A percentile compares a stretch with the other conserved stretches of the same genome.
Evolutionary conservation across 441 rosid genomes (phyloP).

Genomic region (Croton setiger): DNA sequence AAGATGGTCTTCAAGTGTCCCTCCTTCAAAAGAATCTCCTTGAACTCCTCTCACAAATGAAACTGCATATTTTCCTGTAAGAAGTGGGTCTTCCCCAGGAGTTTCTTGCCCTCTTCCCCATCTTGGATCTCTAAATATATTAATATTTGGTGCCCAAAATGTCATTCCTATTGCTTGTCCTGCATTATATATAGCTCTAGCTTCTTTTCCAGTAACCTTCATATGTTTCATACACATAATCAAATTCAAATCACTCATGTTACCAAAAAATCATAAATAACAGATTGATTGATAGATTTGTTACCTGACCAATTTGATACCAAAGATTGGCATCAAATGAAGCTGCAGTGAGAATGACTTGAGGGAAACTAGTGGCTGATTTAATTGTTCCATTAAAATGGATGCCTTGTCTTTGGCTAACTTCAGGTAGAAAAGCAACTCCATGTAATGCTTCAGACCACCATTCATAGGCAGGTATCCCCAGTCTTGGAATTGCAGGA

Average conservation of each 20-base stretch:
- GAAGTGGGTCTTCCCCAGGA: constrained; percentile 83
- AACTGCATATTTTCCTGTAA: constrained; percentile 63
- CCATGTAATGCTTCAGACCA: constrained; percentile 92
- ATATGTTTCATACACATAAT: not conserved
- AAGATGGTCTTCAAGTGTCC: constrained; percentile 44
- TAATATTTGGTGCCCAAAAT: constrained; percentile 90
- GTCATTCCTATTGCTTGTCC: constrained; percentile 74
- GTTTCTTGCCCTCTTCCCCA: constrained; percentile 98
- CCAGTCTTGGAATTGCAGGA: constrained; percentile 60
- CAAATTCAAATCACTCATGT: no score
- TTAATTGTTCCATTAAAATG: constrained; percentile 50
- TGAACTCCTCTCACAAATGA: constrained; percentile 79
- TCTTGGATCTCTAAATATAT: constrained; percentile 83
- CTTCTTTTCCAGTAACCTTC: constrained; percentile 62
- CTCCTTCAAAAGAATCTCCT: constrained; percentile 68
- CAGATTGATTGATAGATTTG: not conserved
- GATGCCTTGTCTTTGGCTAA: constrained; percentile 44
- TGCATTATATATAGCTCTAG: constrained; percentile 70
- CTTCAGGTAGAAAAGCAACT: constrained; percentile 45
- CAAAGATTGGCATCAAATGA: constrained; percentile 60
- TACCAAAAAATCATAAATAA: no score
- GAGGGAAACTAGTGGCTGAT: constrained; percentile 79
- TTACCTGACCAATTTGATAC: constrained; percentile 73
- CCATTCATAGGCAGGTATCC: constrained; percentile 71
- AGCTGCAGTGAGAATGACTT: constrained; percentile 73